Evolutionary conservation across 1,284 basidiomycete genomes (phyloP), one percentile per base, ranked within the genome.

Genomic region (Cryptococcus depauperatus): DNA sequence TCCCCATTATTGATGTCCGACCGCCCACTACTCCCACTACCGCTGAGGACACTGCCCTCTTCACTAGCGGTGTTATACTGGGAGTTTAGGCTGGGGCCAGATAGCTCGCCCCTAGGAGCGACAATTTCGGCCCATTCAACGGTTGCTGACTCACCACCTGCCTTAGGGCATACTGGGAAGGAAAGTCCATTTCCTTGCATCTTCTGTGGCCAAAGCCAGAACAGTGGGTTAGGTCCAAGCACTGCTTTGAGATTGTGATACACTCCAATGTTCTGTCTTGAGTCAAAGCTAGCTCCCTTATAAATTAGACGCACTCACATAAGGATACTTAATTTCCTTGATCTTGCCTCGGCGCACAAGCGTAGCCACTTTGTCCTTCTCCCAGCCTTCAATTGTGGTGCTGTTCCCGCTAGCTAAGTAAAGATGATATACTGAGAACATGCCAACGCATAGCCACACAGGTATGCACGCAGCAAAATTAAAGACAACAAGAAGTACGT

Each of bases 331-430:
- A 63, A 93, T 75, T 71, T 90, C 85, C 43, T 77, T 79, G 51
- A 97, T 84, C 69, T 85, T 85, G 1, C 92, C 93, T 48, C 84
- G 74, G 11, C 85, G 79, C 37, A 90, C 80, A 56, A 97, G 77
- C 0, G 81, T 86, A 4, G 87, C 83, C 0, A 83, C 88, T 66
- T 86, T 90, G 62, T 98, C 91, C 72, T 96, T 96, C 37, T 41
- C 39, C 87, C 89, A 95, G 1, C 85, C 82, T 72, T 98, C 93
- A 47, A 98, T 95, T 0, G 93, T 97, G 0, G 93, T 98, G 10
- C 83, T 83, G 66, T 98, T 98, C 18, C 77, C 77, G 10, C 77
- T 59, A n/a, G 93, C 69, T 40, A 80, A 78, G 64, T 83, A 86
- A 53, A 92, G 81, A 59, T 98, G 95, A 64, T 93, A 98, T 23